Conservation (phyloP, 805 yeast genomes). For the Kurtzmaniella cleridarum region DNA sequence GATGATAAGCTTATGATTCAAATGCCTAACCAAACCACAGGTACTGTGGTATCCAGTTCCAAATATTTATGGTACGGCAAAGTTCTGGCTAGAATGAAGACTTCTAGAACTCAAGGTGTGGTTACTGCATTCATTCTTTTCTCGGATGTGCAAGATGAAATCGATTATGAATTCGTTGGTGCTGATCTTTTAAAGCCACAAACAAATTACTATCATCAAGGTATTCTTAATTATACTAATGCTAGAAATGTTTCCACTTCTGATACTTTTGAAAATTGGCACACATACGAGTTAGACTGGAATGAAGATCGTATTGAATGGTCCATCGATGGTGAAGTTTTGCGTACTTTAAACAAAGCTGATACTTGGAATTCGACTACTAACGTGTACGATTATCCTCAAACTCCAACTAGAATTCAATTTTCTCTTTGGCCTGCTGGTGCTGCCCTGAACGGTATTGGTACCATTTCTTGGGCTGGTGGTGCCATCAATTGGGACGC, state of each 20-base stretch:
- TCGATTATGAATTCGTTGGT: constrained; percentile 86
- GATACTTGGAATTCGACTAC: constrained; percentile 62
- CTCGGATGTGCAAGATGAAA: constrained; percentile 85
- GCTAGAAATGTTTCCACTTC: constrained; percentile 37
- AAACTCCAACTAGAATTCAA: constrained; percentile 71
- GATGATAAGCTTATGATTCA: constrained; percentile 58
- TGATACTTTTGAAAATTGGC: constrained; percentile 64
- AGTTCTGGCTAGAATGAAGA: constrained; percentile 59
- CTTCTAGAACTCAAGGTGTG: constrained; percentile 77
- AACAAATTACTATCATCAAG: constrained; percentile 78
- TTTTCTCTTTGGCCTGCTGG: constrained; percentile 81
- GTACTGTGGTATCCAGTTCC: constrained; percentile 78
- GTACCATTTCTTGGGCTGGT: constrained; percentile 83
- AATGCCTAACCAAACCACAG: constrained; percentile 71
- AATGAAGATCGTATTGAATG: constrained; percentile 62
- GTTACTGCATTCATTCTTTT: constrained; percentile 75
- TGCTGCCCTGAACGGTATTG: constrained; percentile 43
- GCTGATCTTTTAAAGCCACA: constrained; percentile 61
- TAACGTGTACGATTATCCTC: constrained; percentile 55
- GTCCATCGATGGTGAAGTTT: constrained; percentile 63
- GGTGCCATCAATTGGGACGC: constrained; percentile 83
- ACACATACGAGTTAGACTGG: constrained; percentile 80
- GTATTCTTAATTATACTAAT: constrained; percentile 63
- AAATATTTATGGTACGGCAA: constrained; percentile 86
- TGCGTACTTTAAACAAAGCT: constrained; percentile 58